Evolutionary conservation across 2,329 filamentous ascomycete species (phyloP).

Genomic region (Epichloe coenophiala): DNA sequence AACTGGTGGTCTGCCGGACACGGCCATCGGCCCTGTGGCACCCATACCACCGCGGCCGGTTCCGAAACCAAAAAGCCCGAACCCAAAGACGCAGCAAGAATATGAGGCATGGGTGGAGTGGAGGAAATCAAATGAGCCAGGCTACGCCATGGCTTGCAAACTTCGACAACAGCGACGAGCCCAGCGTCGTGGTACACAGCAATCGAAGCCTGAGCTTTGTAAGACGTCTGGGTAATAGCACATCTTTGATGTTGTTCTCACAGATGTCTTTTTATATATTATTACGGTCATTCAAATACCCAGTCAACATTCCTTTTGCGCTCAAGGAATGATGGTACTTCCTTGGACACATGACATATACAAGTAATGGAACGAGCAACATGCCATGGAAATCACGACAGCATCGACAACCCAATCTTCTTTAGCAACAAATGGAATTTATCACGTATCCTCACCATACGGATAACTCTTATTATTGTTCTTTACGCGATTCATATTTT

Average conservation of each 20-base stretch:
- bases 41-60: conserved; percentile 11
- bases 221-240: neutral
- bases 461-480: neutral
- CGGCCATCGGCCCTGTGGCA: neutral
- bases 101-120: conserved; percentile 36
- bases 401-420: neutral
- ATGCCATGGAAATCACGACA: neutral
- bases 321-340: neutral
- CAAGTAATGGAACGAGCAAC: neutral
- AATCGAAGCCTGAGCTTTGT: neutral
- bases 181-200: conserved; percentile 12
- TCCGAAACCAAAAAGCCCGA: conserved; percentile 27
- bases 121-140: conserved; percentile 33
- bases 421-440: neutral
- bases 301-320: neutral
- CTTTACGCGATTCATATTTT: neutral
- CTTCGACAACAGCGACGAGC: conserved; percentile 27
- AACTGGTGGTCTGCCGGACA: neutral
- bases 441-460: neutral
- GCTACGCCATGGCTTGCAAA: conserved; percentile 33
- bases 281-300: neutral
- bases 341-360: neutral
- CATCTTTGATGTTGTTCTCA: neutral
- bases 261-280: neutral
- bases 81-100: conserved; percentile 28